Evolutionary conservation across 116 monocot genomes (phyloP), one percentile per base, ranked within the genome.

Genomic region (Phalaenopsis hybrid): DNA sequence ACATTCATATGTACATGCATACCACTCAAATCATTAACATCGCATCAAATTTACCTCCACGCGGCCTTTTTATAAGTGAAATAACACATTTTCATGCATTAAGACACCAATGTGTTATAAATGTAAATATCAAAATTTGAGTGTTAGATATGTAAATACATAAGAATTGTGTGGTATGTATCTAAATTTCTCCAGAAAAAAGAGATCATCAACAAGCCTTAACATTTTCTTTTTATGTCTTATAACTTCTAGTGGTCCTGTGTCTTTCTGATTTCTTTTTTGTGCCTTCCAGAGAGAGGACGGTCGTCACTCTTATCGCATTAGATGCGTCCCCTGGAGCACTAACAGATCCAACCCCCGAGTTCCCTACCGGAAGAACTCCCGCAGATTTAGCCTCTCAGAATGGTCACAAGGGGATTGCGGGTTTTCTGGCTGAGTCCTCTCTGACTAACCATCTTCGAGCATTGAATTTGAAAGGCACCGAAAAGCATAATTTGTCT

Each of bases 361-460:
- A 94, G 81, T 92, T 89, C 73, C 92, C 89, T 76, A 84, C 86
- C 78, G 99, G 99, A 81, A 95, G 95, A 89, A 92, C 95, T 75
- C 93, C 99, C 49, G 93, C 99, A 75, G 99, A 99, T 88, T 83
- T 99, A 79, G 99, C 99, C 80, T 93, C 94, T 33, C 57, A 61
- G 72, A 99, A 92, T 88, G 94, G 95, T 0, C 99, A 99, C 90
- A 99, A 99, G 79, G 99, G 99, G 49, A 99, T 99, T 86, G 92
- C 92, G 78, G 99, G 99, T 81, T 99, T 93, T 85, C 92, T 99
- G 10, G 99, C 95, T 43, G 95, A 95, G 78, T 85, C 84, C 84
- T 89, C 93, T 80, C 77, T 99, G 75, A 95, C 89, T 63, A 88
- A 85, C 25, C 99, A 99, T 87, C 92, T 99, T n/a, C 83, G 88